These are phyloP conservation scores for Aspergillus candidus DNA, from an alignment of 2,329 filamentous ascomycete species.

Conservation along the genomic window DNA sequence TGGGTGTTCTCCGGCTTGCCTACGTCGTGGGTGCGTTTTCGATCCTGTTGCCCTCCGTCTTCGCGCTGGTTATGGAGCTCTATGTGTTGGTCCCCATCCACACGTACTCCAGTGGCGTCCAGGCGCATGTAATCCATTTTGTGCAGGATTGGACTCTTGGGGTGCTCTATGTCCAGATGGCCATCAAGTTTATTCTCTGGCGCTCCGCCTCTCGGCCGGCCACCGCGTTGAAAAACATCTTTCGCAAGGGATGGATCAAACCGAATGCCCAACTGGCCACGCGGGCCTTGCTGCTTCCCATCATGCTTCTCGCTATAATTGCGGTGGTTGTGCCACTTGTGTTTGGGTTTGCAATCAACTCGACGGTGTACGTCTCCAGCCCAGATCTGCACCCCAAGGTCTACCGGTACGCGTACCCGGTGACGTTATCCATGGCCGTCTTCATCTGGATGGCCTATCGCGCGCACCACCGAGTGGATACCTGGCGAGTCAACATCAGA, in stretches of 20 bases:
- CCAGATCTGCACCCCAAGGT: constrained; percentile 36
- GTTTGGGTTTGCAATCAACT: constrained; percentile 50
- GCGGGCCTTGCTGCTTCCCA: constrained; percentile 77
- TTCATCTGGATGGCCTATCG: constrained; percentile 39
- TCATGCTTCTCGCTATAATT: constrained; percentile 53
- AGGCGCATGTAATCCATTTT: constrained; percentile 58
- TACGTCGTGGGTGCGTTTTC: constrained; percentile 73
- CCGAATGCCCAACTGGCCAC: constrained; percentile 76
- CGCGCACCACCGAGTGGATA: constrained; percentile 52
- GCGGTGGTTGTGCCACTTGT: constrained; percentile 61
- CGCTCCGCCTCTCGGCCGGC: constrained; percentile 66
- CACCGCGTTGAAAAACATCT: constrained; percentile 65
- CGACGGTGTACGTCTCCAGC: constrained; percentile 30
- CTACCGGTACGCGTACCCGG: constrained; percentile 71
- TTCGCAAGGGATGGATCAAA: constrained; percentile 68
- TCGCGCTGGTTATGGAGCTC: constrained; percentile 75
- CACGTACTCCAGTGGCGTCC: constrained; percentile 55
- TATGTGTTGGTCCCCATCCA: constrained; percentile 84
- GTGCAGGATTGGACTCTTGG: constrained; percentile 94
- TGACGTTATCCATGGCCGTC: constrained; percentile 50
- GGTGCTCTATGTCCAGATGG: constrained; percentile 80
- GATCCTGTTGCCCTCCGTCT: constrained; percentile 72
- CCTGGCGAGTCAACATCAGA: constrained; percentile 74
- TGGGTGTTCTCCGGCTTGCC: constrained; percentile 47
- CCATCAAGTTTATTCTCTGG: constrained; percentile 61